Evolutionary conservation across 345 rosid species (phyloP), one percentile per base, ranked within the genome.

Genomic region (Syzygium oleosum): DNA sequence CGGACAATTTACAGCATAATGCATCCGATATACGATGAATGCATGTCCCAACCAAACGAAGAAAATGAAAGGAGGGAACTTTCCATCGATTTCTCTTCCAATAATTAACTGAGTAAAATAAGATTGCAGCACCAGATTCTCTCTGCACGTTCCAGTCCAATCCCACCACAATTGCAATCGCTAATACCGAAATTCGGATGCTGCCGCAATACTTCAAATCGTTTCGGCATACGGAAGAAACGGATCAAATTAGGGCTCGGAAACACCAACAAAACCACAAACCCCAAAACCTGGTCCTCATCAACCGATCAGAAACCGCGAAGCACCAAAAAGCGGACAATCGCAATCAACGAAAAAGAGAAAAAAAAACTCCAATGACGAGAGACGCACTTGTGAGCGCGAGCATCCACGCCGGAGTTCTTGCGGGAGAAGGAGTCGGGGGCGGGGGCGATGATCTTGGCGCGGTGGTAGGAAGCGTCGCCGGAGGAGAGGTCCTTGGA

Each of bases 331-430:
- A 38, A 19, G 49, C 49, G 80, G 80, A 73, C 1, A 21, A 61
- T 51, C n/a, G 15, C 31, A 31, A 61, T 10, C 51, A 80, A 29
- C 12, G 51, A 11, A 16, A 3, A 25, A 51, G 13, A 23, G 1
- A 23, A 6, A 43, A 6, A 43, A 43, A 43, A 5, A 43, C 46
- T 14, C 29, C 9, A n/a, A 59, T 23, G 51, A 22, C 16, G 27
- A 27, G 52, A 34, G 52, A 41, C 85, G 51, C 91, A 96, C 99
- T 94, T 98, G 84, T 38, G 91, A 51, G 94, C 92, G 52, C 99
- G 99, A 88, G 95, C 88, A 0, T 95, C 97, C 34, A 96, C 99
- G 90, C 99, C 98, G 89, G 97, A 93, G 89, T 98, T 98, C 84
- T 92, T 94, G 85, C 88, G 85, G 27, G 98, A 91, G 92, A 93